Base-by-base conservation (phyloP, 805 yeast species). In the Metschnikowia vanudenii region DNA sequence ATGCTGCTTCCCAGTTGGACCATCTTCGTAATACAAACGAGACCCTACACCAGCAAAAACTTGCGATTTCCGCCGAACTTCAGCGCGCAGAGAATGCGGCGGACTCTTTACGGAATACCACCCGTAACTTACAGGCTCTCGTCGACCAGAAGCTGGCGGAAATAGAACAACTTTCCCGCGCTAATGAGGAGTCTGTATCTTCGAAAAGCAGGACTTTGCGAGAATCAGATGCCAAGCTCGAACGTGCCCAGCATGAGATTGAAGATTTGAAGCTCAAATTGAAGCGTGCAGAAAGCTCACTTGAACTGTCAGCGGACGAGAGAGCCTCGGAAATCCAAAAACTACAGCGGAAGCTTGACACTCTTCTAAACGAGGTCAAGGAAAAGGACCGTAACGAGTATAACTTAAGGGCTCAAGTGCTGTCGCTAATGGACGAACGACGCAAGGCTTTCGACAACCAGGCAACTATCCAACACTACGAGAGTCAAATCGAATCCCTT, bases 401-500 rank as follows among this genome's bases (percentile, higher is more conserved):
- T 29, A 48, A 47, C 16, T 47, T 63, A 30, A 55, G 59, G 45
- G 57, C 53, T 5, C 67, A 62, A 40, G 49, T 62, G 24, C 53
- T 56, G 22, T 51, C 59, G 1, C 47, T 62, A 31, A 48, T 58
- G 44, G 55, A 53, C 18, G 55, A 56, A 24, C 52, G 59, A 12
- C 50, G 48, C 13, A 40, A 49, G 7, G 52, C 48, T 5, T 47
- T 52, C 36, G 50, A 50, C 10, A 45, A 52, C 39, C 49, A 54
- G 19, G 33, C 52, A 11, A 49, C 57, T 1, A 34, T 41, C 18
- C 43, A 50, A 42, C 57, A 47, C 31, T 61, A 59, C 46, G 59
- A 61, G 45, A 37, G 55, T 2, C 67, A 65, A 41, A 55, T 65
- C 22, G 61, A 64, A 9, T 28, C 49, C 1, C 50, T 64, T 30